Conservation (phyloP, 352 stramenopile species). For the Phytophthora fragariaefolia region DNA sequence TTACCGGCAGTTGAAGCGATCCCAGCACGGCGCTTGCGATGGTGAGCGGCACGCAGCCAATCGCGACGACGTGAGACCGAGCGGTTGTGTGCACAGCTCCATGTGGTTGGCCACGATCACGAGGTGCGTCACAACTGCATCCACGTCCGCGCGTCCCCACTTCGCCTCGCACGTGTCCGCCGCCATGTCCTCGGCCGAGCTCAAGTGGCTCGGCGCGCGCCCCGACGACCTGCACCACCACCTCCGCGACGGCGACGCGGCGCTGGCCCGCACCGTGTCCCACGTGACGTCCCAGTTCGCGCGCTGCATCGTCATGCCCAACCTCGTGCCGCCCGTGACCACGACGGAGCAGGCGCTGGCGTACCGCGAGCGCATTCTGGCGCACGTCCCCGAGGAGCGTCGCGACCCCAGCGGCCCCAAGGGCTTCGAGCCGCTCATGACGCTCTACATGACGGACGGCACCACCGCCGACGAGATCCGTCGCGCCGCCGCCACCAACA, state of each 20-base stretch:
- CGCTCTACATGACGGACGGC: slow-evolving; percentile 98
- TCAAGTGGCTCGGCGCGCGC: slow-evolving; percentile 53
- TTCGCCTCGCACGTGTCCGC: slow-evolving; percentile 3
- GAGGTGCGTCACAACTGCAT: slow-evolving; percentile 22
- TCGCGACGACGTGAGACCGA: neutral
- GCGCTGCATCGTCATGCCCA: slow-evolving; percentile 98
- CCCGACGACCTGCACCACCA: slow-evolving; percentile 99
- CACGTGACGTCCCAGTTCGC: slow-evolving; percentile 88
- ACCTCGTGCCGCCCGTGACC: slow-evolving; percentile 97
- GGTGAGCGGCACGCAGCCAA: neutral
- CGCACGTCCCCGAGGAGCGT: slow-evolving; percentile 72
- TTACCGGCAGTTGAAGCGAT: neutral
- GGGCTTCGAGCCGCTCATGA: slow-evolving; percentile 96
- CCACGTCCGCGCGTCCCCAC: neutral
- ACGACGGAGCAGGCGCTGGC: slow-evolving; percentile 94
- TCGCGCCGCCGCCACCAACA: slow-evolving; percentile 85
- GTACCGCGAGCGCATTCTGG: slow-evolving; percentile 96
- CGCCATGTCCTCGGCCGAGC: slow-evolving; percentile 32
- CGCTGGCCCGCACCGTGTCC: slow-evolving; percentile 80
- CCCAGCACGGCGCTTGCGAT: neutral
- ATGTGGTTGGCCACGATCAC: slow-evolving; percentile 35
- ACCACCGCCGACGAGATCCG: slow-evolving; percentile 97
- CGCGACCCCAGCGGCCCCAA: slow-evolving; percentile 26
- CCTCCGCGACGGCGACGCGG: slow-evolving; percentile 92
- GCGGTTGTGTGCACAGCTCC: slow-evolving; percentile 3